Evolutionary conservation across 257 asterid genomes (phyloP).

Genomic region (Cruciata laevipes): DNA sequence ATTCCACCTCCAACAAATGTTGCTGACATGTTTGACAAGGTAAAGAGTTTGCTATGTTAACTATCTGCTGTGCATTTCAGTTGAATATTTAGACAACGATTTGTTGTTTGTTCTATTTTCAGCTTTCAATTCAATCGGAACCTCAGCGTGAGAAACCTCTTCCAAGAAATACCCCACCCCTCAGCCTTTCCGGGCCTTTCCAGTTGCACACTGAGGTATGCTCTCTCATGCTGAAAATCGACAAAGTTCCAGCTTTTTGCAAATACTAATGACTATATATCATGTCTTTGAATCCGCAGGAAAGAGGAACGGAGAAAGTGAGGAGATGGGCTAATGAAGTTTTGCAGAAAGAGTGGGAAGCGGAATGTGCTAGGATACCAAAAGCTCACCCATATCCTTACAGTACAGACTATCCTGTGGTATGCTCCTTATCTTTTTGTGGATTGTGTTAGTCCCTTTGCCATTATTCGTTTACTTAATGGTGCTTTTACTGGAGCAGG

Average conservation of each 20-base stretch:
- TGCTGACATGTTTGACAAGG: slow-evolving; percentile 76
- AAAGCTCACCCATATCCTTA: slow-evolving; percentile 91
- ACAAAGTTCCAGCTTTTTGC: not conserved
- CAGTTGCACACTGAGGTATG: slow-evolving; percentile 84
- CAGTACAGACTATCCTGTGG: slow-evolving; percentile 95
- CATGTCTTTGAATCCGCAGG: slow-evolving; percentile 35
- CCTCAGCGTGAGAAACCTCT: slow-evolving; percentile 50
- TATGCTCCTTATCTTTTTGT: slow-evolving; percentile 13
- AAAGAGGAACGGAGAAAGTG: slow-evolving; percentile 89
- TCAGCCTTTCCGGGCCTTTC: slow-evolving; percentile 85
- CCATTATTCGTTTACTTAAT: not conserved
- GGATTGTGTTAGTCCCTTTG: not conserved
- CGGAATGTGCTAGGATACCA: slow-evolving; percentile 72
- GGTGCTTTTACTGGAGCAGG: slow-evolving; percentile 29
- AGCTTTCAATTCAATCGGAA: slow-evolving; percentile 81
- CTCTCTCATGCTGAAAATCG: not conserved
- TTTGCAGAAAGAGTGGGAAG: slow-evolving; percentile 64
- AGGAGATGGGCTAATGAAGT: slow-evolving; percentile 50
- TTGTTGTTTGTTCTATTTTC: slow-evolving; percentile 14
- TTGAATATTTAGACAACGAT: not conserved
- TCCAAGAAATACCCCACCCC: slow-evolving; percentile 58
- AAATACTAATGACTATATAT: not conserved
- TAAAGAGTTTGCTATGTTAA: slow-evolving; percentile 2
- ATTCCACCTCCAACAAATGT: slow-evolving; percentile 64
- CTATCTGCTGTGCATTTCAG: not conserved